Base-by-base conservation (phyloP, 192 early-diverging fungal genomes). In the Coemansia sp. region DNA sequence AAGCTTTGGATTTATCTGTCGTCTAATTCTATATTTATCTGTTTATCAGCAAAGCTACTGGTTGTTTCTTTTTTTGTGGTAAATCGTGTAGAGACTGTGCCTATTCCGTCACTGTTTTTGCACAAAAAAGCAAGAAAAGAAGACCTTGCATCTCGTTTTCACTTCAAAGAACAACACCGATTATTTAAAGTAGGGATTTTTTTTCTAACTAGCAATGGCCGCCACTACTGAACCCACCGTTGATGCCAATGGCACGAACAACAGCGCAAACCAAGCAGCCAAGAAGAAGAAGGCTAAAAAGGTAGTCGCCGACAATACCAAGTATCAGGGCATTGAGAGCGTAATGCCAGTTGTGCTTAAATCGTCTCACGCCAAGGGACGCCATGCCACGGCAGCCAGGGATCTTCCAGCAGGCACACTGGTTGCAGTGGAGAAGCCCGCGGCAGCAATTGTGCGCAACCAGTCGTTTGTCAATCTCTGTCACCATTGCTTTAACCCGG, bases 361-460 rank as follows among this genome's bases (percentile, higher is more conserved):
- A 66, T 71, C 75, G 53, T 83, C 80, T 27, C 70, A 85, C 14
- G 81, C 80, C 63, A 85, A 85, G 72, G 87, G 86, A 8, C 81
- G 85, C 5, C 84, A 85, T 56, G 80, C 79, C 3, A 75, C 79
- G 5, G 84, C 87, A 1, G 50, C 80, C 23, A 69, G 70, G 51
- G 66, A 75, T 23, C 57, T 89, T 4, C 42, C 66, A 27, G 70
- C 76, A 11, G 87, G 87, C 4, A 85, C 83, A 10, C 70, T 83
- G 27, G 72, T 87, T 5, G 60, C 81, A 9, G 62, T 74, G 9
- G 87, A 89, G 63, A 57, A 71, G 65, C 83, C 86, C 4, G 66
- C 82, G 1, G 80, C 75, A 0, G 76, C 72, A 14, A 78, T 89
- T 36, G 86, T 89, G 54, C 85, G 85, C 53, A 77, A 82, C 65